Conservation (phyloP, 257 asterid genomes). For the Solanum sejunctum region DNA sequence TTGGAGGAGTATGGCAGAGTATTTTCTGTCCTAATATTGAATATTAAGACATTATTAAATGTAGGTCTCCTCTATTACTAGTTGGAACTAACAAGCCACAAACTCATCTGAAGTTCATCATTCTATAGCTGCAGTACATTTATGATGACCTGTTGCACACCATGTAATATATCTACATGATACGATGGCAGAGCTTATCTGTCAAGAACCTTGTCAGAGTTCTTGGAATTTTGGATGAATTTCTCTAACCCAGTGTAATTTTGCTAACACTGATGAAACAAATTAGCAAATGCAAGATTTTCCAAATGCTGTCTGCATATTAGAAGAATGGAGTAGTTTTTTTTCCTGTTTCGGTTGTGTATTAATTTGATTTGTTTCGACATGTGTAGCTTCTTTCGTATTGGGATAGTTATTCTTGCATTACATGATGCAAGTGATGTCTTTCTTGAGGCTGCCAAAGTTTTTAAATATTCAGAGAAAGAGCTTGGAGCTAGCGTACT, state of each 20-base stretch:
- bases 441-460: conserved; percentile 89
- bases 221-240: not conserved
- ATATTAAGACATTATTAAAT: not conserved
- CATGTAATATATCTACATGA: not conserved
- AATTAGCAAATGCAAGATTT: not conserved
- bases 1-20: not conserved
- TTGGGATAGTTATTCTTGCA: conserved; percentile 70
- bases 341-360: not conserved
- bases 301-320: not conserved
- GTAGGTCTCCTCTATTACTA: not conserved
- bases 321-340: not conserved
- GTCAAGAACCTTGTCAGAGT: not conserved
- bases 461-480: conserved; percentile 72
- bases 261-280: not conserved
- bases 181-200: not conserved
- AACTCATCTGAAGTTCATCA: not conserved
- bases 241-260: not conserved
- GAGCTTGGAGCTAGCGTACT: conserved; percentile 74
- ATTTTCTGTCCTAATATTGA: not conserved
- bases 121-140: not conserved
- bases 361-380: not conserved
- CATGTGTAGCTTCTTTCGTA: conserved; percentile 59
- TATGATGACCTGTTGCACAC: not conserved
- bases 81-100: not conserved
- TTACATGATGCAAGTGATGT: conserved; percentile 94